phyloP scores from a whole-genome alignment of 2,329 filamentous ascomycete genomes.

The Alternaria gansuensis region DNA sequence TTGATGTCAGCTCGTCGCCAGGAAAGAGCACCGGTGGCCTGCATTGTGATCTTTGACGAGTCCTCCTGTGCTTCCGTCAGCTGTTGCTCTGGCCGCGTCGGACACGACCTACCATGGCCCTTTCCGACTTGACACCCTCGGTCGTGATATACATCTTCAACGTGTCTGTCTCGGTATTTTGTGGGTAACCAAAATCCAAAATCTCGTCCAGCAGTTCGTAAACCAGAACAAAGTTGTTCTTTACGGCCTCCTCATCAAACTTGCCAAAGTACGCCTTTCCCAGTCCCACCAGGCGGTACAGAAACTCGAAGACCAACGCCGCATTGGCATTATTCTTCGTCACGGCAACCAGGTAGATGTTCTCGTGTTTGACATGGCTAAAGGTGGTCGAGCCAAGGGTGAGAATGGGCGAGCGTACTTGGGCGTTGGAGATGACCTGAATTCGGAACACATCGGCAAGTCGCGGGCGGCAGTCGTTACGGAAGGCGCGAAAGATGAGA shows the following conservation, averaged over 20 bases:
- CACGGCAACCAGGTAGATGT: conserved; percentile 96
- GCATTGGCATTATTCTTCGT: conserved; percentile 99
- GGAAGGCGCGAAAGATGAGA: conserved; percentile 98
- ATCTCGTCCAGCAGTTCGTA: conserved; percentile 99
- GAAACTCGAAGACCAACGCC: conserved; percentile 95
- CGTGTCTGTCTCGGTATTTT: conserved; percentile 98
- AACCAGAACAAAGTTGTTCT: conserved; percentile 99
- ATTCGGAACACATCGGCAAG: conserved; percentile 99
- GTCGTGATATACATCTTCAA: conserved; percentile 99
- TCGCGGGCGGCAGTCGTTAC: conserved; percentile 96
- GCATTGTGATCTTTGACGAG: conserved; percentile 98
- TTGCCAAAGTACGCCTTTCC: conserved; percentile 98
- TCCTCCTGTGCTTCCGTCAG: conserved; percentile 67
- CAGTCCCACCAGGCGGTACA: conserved; percentile 88
- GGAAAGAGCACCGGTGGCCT: conserved; percentile 94
- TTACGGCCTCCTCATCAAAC: conserved; percentile 98
- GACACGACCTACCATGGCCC: conserved; percentile 62
- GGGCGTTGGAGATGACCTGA: conserved; percentile 97
- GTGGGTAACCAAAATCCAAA: conserved; percentile 97
- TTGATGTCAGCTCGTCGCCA: conserved; percentile 98
- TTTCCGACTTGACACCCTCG: conserved; percentile 94
- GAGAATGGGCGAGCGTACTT: conserved; percentile 96
- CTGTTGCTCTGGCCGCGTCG: background rate
- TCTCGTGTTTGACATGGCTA: conserved; percentile 99
- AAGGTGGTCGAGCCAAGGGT: conserved; percentile 98